phyloP scores from a whole-genome alignment of 345 rosid genomes.

The Linum usitatissimum region DNA sequence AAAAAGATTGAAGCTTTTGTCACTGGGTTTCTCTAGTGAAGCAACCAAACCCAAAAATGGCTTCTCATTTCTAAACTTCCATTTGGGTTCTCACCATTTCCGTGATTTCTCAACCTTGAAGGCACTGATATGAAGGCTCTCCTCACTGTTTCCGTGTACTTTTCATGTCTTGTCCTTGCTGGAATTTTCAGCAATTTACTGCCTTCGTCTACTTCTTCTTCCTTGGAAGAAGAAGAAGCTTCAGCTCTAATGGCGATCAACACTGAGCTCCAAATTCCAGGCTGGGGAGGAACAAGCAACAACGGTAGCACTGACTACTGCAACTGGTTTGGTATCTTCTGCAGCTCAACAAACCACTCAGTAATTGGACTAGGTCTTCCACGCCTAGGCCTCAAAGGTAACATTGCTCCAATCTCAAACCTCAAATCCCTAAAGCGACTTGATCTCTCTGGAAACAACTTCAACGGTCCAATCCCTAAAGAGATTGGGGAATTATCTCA shows the following conservation, averaged over 20 bases:
- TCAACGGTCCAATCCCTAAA: slow-evolving; percentile 18
- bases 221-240: slow-evolving; percentile 42
- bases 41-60: neutral
- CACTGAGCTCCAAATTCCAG: slow-evolving; percentile 62
- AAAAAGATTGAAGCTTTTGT: slow-evolving; percentile 11
- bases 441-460: slow-evolving; percentile 23
- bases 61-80: no score
- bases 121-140: slow-evolving; percentile 30
- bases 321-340: slow-evolving; percentile 61
- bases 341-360: slow-evolving; percentile 50
- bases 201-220: slow-evolving; percentile 32
- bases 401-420: slow-evolving; percentile 45
- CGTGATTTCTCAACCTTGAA: neutral
- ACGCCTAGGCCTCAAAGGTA: slow-evolving; percentile 71
- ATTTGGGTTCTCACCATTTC: neutral
- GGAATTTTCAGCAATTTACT: slow-evolving; percentile 45
- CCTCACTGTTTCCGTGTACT: slow-evolving; percentile 2
- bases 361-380: slow-evolving; percentile 29
- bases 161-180: slow-evolving; percentile 32
- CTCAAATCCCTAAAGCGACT: slow-evolving; percentile 24
- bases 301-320: slow-evolving; percentile 62
- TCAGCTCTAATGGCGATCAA: slow-evolving; percentile 40
- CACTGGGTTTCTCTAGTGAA: slow-evolving; percentile 9
- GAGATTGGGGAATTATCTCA: slow-evolving; percentile 19
- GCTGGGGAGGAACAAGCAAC: slow-evolving; percentile 41